Percentiles rank a stretch among this genome's conserved stretches.
phyloP scores from a whole-genome alignment of 441 rosid genomes.

The Erodium moschatum region DNA sequence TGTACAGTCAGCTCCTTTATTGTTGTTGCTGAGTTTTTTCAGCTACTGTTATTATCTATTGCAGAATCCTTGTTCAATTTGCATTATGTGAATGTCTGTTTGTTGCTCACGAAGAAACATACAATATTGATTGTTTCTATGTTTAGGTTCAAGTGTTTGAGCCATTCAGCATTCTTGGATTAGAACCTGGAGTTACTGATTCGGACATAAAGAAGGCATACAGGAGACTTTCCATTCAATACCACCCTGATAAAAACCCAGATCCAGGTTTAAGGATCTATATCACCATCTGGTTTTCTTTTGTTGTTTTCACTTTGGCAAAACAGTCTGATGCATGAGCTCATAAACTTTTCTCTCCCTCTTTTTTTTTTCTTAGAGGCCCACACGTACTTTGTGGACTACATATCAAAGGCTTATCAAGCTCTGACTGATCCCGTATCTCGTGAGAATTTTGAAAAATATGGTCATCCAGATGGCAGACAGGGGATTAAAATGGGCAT shows the following conservation, averaged over 20 bases:
- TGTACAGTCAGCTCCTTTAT: not conserved
- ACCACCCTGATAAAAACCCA: constrained; percentile 8
- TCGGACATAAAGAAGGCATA: constrained; percentile 6
- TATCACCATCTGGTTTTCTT: not conserved
- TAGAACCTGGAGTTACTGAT: constrained; percentile 4
- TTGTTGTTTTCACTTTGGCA: not conserved
- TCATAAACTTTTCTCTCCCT: not conserved
- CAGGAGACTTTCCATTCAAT: constrained; percentile 9
- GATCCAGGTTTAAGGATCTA: constrained; percentile 8
- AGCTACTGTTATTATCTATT: not conserved
- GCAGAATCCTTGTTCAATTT: not conserved
- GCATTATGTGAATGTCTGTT: not conserved
- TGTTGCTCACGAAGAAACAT: not conserved
- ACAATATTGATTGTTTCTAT: not conserved
- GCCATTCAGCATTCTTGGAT: constrained; percentile 10
- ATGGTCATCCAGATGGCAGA: constrained; percentile 7
- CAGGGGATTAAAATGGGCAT: constrained; percentile 8
- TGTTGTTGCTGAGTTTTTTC: not conserved
- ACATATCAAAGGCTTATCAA: constrained; percentile 10
- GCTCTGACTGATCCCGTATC: constrained; percentile 3
- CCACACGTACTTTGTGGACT: constrained; percentile 8
- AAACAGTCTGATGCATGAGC: not conserved
- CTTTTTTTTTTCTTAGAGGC: constrained; percentile 3
- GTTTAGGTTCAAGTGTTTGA: constrained; percentile 7
- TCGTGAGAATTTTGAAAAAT: constrained; percentile 9